These are phyloP conservation scores for Russula ochroleuca DNA, from an alignment of 768 basidiomycete genomes.

Conservation along the genomic window DNA sequence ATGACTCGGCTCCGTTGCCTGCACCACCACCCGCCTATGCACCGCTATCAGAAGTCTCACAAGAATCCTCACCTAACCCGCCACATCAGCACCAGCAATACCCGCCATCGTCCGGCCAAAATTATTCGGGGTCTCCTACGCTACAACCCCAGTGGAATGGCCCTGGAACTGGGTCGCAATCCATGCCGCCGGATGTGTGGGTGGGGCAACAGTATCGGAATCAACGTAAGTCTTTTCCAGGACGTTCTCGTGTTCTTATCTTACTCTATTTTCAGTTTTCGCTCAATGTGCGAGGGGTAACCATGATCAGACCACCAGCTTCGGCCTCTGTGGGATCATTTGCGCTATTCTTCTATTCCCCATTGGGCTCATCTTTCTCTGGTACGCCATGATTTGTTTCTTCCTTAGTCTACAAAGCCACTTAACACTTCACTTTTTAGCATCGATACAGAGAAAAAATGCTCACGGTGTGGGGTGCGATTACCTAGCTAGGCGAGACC, in stretches of 20 bases:
- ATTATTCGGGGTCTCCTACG: background rate
- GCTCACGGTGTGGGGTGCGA: slow-evolving; percentile 31
- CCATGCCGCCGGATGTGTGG: slow-evolving; percentile 14
- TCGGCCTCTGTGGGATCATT: slow-evolving; percentile 34
- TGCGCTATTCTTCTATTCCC: slow-evolving; percentile 33
- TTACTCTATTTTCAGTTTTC: slow-evolving; percentile 19
- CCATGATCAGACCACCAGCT: slow-evolving; percentile 31
- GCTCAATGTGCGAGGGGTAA: slow-evolving; percentile 34
- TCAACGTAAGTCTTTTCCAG: slow-evolving; percentile 19
- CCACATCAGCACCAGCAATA: slow-evolving; percentile 4
- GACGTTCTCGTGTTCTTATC: background rate
- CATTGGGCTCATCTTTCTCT: slow-evolving; percentile 31
- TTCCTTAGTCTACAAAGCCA: background rate
- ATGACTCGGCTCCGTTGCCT: slow-evolving; percentile 4
- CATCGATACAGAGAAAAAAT: slow-evolving; percentile 31
- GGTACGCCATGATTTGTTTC: slow-evolving; percentile 22
- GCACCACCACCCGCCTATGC: slow-evolving; percentile 23
- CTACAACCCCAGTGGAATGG: slow-evolving; percentile 8
- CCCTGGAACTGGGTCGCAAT: background rate
- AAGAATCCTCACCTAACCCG: background rate
- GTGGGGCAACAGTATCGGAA: slow-evolving; percentile 25
- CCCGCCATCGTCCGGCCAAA: slow-evolving; percentile 6
- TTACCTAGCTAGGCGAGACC: slow-evolving; percentile 7
- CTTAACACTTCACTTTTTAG: slow-evolving; percentile 12
- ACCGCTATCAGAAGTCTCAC: background rate